Base-by-base conservation (phyloP, 768 basidiomycete species). In the Trametes punicea region DNA sequence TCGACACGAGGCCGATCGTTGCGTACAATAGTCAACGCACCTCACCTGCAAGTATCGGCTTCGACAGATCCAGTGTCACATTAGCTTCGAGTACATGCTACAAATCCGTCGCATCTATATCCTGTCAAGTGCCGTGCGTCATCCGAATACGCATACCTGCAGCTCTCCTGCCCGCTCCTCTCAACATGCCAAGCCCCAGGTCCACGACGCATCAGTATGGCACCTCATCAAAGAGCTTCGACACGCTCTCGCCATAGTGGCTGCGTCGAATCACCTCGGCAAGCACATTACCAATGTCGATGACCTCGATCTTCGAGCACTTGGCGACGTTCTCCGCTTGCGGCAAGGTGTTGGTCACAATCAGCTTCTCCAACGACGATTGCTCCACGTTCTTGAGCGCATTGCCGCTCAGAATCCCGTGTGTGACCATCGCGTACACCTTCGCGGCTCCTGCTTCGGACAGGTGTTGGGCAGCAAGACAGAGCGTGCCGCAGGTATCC, bases 291-390 rank as follows among this genome's bases (percentile, higher is more conserved):
- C 93, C 92, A 62, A 99, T 87, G 75, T 98, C 95, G 63, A 99
- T 87, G 51, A 94, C 91, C 74, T 94, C 92, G 39, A 99, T 83
- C 74, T 93, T 91, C 39, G 71, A 71, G 72, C 90, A 92, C 51
- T 68, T 71, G 34, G 75, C 80, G 70, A 84, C 80, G 73, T 95
- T 91, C 64, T 76, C 84, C 47, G 78, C 67, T 72, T 98, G 97
- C 51, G 97, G 97, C 36, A 98, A 82, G 71, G 95, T 97, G 76
- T 99, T 99, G 67, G 97, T 98, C 67, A 99, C 96, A 55, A 98
- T 93, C 69, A 99, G 74, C 77, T 96, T 93, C 74, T 93, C 88
- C 68, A 99, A 79, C 51, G 81, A 80, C 56, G 90, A 89, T 63
- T 77, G 77, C 64, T 80, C 77, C 33, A 99, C 81, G 7, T 77